Conservation (phyloP, 2,329 filamentous ascomycete genomes). For the Emmonsiellopsis sp. region DNA sequence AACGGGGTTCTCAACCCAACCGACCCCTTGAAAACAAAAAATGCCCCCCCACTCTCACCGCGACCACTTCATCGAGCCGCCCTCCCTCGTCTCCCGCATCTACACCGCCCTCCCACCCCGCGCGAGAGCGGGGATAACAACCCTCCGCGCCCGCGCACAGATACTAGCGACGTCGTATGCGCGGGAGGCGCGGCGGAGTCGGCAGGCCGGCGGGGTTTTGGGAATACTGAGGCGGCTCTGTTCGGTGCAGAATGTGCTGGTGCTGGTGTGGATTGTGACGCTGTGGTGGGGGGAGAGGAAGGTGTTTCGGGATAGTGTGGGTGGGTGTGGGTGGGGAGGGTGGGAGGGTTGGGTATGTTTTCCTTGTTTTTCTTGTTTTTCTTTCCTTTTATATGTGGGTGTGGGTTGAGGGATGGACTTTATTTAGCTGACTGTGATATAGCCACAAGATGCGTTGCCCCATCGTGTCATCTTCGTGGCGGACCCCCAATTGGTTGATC, state of each 20-base stretch:
- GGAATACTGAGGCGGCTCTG: slow-evolving; percentile 15
- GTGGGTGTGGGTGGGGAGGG: slow-evolving; percentile 66
- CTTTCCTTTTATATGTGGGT: neutral
- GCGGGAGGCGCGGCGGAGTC: slow-evolving; percentile 12
- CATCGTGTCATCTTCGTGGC: slow-evolving; percentile 79
- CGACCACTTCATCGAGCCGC: slow-evolving; percentile 11
- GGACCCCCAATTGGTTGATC: slow-evolving; percentile 86
- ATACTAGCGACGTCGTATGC: slow-evolving; percentile 5
- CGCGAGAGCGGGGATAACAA: neutral
- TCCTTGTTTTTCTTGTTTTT: neutral
- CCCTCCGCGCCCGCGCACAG: neutral
- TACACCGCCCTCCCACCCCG: neutral
- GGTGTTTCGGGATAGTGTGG: slow-evolving; percentile 62
- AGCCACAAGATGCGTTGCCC: slow-evolving; percentile 70
- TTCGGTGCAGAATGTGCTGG: slow-evolving; percentile 54
- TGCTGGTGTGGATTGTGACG: slow-evolving; percentile 64
- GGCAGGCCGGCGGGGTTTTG: slow-evolving; percentile 10
- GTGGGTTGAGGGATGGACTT: slow-evolving; percentile 5
- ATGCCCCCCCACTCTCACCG: slow-evolving; percentile 3
- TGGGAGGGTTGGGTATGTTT: slow-evolving; percentile 85
- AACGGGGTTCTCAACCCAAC: neutral
- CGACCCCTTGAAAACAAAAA: neutral
- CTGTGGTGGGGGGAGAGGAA: slow-evolving; percentile 80
- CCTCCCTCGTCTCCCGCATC: slow-evolving; percentile 5
- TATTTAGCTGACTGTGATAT: slow-evolving; percentile 12